These are phyloP conservation scores for Fusarium sp. DNA, from an alignment of 2,329 filamentous ascomycete species.

Conservation along the genomic window DNA sequence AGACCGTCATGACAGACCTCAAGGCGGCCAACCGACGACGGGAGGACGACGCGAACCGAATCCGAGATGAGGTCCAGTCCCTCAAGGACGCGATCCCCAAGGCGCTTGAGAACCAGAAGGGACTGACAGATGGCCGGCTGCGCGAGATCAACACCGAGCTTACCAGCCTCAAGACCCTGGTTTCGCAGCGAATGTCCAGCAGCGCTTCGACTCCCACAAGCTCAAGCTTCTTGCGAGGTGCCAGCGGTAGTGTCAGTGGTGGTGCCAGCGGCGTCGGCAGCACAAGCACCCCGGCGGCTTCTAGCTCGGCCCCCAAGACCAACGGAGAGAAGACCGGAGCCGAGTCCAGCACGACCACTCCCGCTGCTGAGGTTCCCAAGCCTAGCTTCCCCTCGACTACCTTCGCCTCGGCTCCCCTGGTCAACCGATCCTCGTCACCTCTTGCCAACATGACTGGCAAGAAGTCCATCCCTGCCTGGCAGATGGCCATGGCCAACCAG, in stretches of 20 bases:
- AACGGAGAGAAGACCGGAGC: conserved; percentile 43
- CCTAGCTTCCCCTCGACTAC: conserved; percentile 31
- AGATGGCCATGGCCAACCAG: conserved; percentile 76
- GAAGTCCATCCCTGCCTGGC: conserved; percentile 83
- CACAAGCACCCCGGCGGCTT: conserved; percentile 42
- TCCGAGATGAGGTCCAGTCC: conserved; percentile 86
- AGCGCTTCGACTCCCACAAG: conserved; percentile 44
- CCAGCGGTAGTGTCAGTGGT: conserved; percentile 21
- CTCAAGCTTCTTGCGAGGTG: conserved; percentile 42
- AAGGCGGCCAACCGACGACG: conserved; percentile 84
- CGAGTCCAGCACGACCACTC: conserved; percentile 42
- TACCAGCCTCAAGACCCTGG: conserved; percentile 90
- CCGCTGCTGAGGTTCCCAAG: conserved; percentile 49
- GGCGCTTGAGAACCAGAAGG: conserved; percentile 88
- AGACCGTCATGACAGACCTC: conserved; percentile 82
- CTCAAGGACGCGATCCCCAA: conserved; percentile 89
- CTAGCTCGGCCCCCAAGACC: conserved; percentile 35
- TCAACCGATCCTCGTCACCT: conserved; percentile 53
- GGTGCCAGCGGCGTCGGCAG: conserved; percentile 14
- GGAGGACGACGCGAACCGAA: conserved; percentile 87
- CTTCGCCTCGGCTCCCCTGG: conserved; percentile 43
- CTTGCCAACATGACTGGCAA: conserved; percentile 56
- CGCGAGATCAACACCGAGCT: conserved; percentile 89
- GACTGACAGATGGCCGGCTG: conserved; percentile 81
- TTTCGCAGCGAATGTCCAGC: conserved; percentile 71